Evolutionary conservation across 1,284 basidiomycete species (phyloP).

Genomic region (Puccinia hordei): DNA sequence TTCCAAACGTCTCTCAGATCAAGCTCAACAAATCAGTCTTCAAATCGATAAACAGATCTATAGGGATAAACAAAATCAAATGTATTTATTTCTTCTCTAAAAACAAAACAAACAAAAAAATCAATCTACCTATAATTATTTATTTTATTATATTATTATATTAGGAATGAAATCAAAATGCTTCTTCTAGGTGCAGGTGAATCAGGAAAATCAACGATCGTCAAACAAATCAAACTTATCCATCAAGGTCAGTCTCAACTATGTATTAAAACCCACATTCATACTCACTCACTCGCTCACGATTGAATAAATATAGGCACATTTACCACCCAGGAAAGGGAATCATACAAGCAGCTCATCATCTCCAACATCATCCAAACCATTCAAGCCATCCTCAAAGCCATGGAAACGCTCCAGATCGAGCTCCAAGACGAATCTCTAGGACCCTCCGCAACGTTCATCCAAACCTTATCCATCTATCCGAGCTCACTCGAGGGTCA

Average conservation of each 20-base stretch:
- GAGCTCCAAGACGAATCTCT: not conserved
- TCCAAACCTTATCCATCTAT: slow-evolving; percentile 80
- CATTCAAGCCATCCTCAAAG: slow-evolving; percentile 82
- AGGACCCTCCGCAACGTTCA: slow-evolving; percentile 64
- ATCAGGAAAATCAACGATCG: slow-evolving; percentile 58
- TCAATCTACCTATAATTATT: not conserved
- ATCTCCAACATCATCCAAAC: slow-evolving; percentile 95
- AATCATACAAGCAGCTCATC: slow-evolving; percentile 96
- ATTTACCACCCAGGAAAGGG: slow-evolving; percentile 86
- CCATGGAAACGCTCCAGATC: slow-evolving; percentile 68
- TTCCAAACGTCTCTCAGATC: slow-evolving; percentile 23
- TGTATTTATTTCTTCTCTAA: too few relatives aligned
- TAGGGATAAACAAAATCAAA: slow-evolving; percentile 81
- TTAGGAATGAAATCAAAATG: slow-evolving; percentile 55
- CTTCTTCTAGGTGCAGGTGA: slow-evolving; percentile 58
- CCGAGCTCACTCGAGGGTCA: slow-evolving; percentile 75
- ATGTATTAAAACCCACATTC: too few relatives aligned
- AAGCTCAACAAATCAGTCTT: slow-evolving; percentile 66
- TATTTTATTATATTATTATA: too few relatives aligned
- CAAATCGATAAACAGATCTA: slow-evolving; percentile 95
- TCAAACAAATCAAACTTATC: slow-evolving; percentile 59
- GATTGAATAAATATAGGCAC: slow-evolving; percentile 60
- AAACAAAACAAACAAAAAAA: too few relatives aligned
- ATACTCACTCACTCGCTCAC: not conserved
- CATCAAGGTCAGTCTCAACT: slow-evolving; percentile 52